Percentiles rank a stretch among this genome's conserved stretches.
phyloP scores from a whole-genome alignment of 176 grass and related monocot species.

The Eragrostis curvula region DNA sequence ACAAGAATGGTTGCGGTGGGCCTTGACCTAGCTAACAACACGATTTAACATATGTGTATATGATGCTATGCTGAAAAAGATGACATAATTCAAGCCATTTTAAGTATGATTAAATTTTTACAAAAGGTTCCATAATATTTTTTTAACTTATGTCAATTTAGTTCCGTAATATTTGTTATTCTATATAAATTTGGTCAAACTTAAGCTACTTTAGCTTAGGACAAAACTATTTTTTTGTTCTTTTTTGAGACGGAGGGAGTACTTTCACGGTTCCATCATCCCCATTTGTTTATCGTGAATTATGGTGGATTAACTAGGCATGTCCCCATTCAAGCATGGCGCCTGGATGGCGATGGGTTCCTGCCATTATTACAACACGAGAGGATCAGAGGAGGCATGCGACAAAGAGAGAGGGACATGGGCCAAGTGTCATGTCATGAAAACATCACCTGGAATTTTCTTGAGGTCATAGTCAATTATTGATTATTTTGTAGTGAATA shows the following conservation, averaged over 20 bases:
- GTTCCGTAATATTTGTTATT: too few relatives aligned
- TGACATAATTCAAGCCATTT: too few relatives aligned
- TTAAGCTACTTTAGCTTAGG: too few relatives aligned
- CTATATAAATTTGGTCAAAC: too few relatives aligned
- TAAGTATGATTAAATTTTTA: too few relatives aligned
- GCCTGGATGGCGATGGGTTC: slow-evolving; percentile 14
- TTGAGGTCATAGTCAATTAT: neutral
- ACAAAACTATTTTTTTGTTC: too few relatives aligned
- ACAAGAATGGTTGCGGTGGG: neutral
- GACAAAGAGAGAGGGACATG: neutral
- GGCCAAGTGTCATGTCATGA: neutral
- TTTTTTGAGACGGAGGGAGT: too few relatives aligned
- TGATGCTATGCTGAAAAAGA: too few relatives aligned
- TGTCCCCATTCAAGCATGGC: neutral
- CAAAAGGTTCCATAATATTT: too few relatives aligned
- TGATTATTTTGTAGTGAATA: neutral
- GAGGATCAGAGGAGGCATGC: neutral
- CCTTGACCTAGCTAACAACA: slow-evolving; percentile 12
- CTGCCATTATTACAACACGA: neutral
- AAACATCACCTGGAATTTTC: neutral
- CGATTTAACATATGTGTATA: neutral
- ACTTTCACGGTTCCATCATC: neutral
- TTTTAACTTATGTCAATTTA: too few relatives aligned
- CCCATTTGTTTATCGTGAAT: neutral
- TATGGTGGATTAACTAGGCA: neutral